Percentiles rank a stretch among this genome's conserved stretches.
These are phyloP conservation scores for Hygrophila difformis DNA, from an alignment of 257 asterid genomes.

Conservation along the genomic window DNA sequence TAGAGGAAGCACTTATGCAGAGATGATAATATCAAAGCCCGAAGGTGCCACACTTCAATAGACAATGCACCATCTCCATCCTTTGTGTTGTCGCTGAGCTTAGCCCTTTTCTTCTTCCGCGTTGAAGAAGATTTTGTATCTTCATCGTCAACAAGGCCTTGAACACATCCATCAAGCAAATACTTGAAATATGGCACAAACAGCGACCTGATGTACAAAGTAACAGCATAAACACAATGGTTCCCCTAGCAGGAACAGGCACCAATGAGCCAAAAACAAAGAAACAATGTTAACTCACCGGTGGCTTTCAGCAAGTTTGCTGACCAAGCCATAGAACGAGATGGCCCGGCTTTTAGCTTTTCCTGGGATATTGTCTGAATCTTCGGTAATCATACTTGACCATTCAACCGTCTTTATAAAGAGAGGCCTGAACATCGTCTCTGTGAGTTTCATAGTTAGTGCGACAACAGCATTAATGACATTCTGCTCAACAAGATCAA, in stretches of 20 bases:
- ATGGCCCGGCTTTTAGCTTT: slow-evolving; percentile 48
- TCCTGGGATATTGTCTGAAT: slow-evolving; percentile 23
- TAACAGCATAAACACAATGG: slow-evolving; percentile 6
- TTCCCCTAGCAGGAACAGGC: background rate
- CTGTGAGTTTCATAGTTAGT: slow-evolving; percentile 80
- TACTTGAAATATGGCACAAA: slow-evolving; percentile 87
- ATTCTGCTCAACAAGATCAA: slow-evolving; percentile 57
- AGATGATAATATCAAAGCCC: slow-evolving; percentile 60
- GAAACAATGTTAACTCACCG: slow-evolving; percentile 37
- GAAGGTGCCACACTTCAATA: slow-evolving; percentile 62
- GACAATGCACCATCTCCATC: slow-evolving; percentile 31
- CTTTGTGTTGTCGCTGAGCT: slow-evolving; percentile 31
- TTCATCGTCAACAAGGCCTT: slow-evolving; percentile 41
- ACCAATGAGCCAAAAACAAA: background rate
- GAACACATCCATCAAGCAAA: slow-evolving; percentile 69
- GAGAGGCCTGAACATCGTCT: slow-evolving; percentile 74
- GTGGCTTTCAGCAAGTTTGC: slow-evolving; percentile 71
- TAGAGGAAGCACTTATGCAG: slow-evolving; percentile 76
- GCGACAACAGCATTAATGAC: slow-evolving; percentile 53
- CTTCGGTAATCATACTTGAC: slow-evolving; percentile 54
- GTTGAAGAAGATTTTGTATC: slow-evolving; percentile 20
- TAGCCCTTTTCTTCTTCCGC: slow-evolving; percentile 66
- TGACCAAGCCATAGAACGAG: slow-evolving; percentile 75
- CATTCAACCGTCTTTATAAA: slow-evolving; percentile 82
- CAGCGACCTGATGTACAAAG: slow-evolving; percentile 46